These are phyloP conservation scores for Zasmidium cellare DNA, from an alignment of 2,329 filamentous ascomycete genomes.

Conservation along the genomic window DNA sequence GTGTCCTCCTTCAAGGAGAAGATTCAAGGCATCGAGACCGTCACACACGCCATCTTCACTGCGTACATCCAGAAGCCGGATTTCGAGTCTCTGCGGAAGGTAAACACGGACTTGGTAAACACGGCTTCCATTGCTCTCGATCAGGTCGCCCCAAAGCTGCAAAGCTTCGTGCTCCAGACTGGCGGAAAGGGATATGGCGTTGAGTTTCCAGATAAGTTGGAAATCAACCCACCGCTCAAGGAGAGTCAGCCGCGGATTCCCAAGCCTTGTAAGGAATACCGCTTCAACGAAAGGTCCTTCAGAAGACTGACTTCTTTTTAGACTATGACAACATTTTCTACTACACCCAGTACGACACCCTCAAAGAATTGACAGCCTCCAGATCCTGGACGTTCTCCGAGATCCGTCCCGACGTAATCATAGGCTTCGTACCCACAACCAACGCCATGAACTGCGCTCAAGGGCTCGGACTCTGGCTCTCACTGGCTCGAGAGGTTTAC, in stretches of 20 bases:
- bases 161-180: slow-evolving; percentile 40
- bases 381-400: slow-evolving; percentile 40
- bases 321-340: slow-evolving; percentile 33
- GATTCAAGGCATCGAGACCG: slow-evolving; percentile 8
- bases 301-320: too few species aligned
- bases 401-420: slow-evolving; percentile 39
- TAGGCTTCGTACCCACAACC: slow-evolving; percentile 39
- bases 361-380: slow-evolving; percentile 28
- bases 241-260: slow-evolving; percentile 33
- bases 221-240: slow-evolving; percentile 35
- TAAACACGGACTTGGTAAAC: slow-evolving; percentile 10
- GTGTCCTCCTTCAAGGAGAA: too few species aligned
- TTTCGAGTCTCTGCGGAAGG: slow-evolving; percentile 6
- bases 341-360: slow-evolving; percentile 37
- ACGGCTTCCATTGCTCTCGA: slow-evolving; percentile 13
- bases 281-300: too few species aligned
- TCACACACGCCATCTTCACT: slow-evolving; percentile 47
- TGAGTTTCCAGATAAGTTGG: slow-evolving; percentile 41
- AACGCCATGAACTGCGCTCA: slow-evolving; percentile 18
- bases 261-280: slow-evolving; percentile 18
- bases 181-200: slow-evolving; percentile 42
- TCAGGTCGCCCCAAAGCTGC: slow-evolving; percentile 31
- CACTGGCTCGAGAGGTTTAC: too few species aligned
- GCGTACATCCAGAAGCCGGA: slow-evolving; percentile 11
- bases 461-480: too few species aligned